A percentile compares a stretch with the other conserved stretches of the same genome.
phyloP scores from a whole-genome alignment of 495 filamentous ascomycete species.

The Hyaloscypha variabilis region DNA sequence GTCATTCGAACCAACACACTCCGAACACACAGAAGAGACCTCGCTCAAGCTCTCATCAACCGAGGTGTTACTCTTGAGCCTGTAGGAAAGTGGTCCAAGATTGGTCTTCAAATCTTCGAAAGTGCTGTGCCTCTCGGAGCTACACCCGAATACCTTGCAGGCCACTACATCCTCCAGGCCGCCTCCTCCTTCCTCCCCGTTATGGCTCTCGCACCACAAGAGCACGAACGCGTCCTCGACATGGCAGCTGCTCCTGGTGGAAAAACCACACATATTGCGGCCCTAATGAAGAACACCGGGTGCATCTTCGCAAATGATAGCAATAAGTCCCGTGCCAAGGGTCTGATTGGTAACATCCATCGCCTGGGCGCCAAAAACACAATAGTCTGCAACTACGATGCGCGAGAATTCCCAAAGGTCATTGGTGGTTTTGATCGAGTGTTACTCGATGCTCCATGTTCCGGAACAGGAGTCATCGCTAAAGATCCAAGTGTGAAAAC shows the following conservation, averaged over 20 bases:
- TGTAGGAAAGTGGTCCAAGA: constrained; percentile 98
- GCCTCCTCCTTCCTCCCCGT: constrained; percentile 96
- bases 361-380: constrained; percentile 92
- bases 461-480: constrained; percentile 86
- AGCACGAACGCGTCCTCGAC: constrained; percentile 85
- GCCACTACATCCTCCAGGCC: constrained; percentile 97
- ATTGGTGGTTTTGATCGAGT: constrained; percentile 94
- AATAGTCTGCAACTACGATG: constrained; percentile 93
- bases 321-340: constrained; percentile 90
- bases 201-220: constrained; percentile 94
- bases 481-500: constrained; percentile 97
- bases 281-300: constrained; percentile 97
- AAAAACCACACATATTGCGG: constrained; percentile 95
- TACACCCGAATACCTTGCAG: constrained; percentile 95
- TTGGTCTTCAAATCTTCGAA: constrained; percentile 95
- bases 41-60: constrained; percentile 95
- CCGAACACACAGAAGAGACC: constrained; percentile 85
- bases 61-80: constrained; percentile 95
- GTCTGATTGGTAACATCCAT: constrained; percentile 97
- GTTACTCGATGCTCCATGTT: constrained; percentile 80
- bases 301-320: constrained; percentile 96
- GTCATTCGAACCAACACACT: constrained; percentile 93
- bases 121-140: constrained; percentile 93
- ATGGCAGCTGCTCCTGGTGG: constrained; percentile 99
- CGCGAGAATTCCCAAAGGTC: constrained; percentile 86